These are phyloP conservation scores for Naganishia sp. DNA, from an alignment of 1,284 basidiomycete genomes.

Conservation along the genomic window DNA sequence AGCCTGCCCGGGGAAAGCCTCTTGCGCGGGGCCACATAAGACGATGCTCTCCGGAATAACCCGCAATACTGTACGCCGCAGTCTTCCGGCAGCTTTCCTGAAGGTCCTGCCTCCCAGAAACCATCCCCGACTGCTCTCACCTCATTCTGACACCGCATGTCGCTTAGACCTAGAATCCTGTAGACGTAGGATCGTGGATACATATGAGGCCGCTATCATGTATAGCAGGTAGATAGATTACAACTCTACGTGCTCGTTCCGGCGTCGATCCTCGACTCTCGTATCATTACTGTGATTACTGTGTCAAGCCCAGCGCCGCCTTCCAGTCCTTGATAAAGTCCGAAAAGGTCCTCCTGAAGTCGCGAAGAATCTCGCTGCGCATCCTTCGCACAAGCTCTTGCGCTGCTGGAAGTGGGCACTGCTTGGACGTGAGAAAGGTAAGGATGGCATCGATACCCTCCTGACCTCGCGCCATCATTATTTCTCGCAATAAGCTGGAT, in stretches of 20 bases:
- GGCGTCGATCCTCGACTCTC: background rate
- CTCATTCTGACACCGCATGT: too few species aligned
- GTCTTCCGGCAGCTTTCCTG: too few species aligned
- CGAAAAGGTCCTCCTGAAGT: constrained; percentile 84
- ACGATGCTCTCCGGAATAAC: constrained; percentile 5
- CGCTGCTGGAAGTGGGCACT: constrained; percentile 77
- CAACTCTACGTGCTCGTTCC: background rate
- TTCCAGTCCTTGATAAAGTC: constrained; percentile 61
- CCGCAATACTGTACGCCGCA: too few species aligned
- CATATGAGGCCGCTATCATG: too few species aligned
- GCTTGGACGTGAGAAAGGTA: constrained; percentile 80
- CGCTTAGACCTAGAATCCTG: too few species aligned
- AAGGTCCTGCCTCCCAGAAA: too few species aligned
- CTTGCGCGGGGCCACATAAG: background rate
- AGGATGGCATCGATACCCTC: constrained; percentile 84
- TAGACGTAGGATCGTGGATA: too few species aligned
- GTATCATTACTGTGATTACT: background rate
- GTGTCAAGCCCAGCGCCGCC: constrained; percentile 21
- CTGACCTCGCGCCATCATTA: constrained; percentile 73
- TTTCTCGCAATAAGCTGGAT: constrained; percentile 75
- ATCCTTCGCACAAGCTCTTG: constrained; percentile 77
- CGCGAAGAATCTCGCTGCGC: constrained; percentile 73
- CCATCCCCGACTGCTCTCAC: too few species aligned
- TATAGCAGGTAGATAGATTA: background rate
- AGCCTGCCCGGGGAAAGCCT: background rate